Evolutionary conservation across 2,329 filamentous ascomycete species (phyloP), one percentile per base, ranked within the genome.

Genomic region (Cladophialophora carrionii): DNA sequence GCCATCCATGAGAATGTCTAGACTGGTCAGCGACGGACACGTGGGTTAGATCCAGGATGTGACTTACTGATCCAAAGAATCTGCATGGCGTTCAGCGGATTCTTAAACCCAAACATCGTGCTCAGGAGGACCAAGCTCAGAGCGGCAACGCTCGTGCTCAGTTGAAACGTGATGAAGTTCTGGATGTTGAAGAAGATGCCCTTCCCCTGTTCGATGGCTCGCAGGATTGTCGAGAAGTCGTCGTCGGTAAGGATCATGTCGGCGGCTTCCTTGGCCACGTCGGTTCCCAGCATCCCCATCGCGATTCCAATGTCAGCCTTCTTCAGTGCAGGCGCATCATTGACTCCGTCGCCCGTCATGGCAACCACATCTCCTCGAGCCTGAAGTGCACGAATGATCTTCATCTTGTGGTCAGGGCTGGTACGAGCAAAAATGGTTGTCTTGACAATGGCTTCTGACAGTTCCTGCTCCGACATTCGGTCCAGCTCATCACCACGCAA

Each of bases 171-270:
- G 69, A 99, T 85, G 79, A 99, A 99, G 78, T 99, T 99, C 76
- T 99, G 95, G 71, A 99, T 98, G 77, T 99, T 99, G 84, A 95
- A 96, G 79, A 99, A 99, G 72, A 99, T 99, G 62, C 93, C 95
- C 78, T 99, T 99, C 78, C 95, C 96, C 80, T 99, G 95, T 77
- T 99, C 95, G 68, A 99, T 99, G 32, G 95, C 95, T 65, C 88
- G 90, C 10, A 99, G 84, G 68, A 99, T 99, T 4, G 89, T 92
- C 10, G 91, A 90, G 74, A 96, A 96, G 78, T 96, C 93, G 76
- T 95, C 91, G 74, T 95, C 91, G 0, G 90, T 92, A 48, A 96
- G 81, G 41, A 96, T 90, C 83, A 96, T 95, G 73, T 96, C 91
- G 0, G 90, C 89, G 2, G 91, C 91, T 77, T 95, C 95, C 80